These are phyloP conservation scores for Dendrobium officinale DNA, from an alignment of 106 monocot species.

Conservation along the genomic window DNA sequence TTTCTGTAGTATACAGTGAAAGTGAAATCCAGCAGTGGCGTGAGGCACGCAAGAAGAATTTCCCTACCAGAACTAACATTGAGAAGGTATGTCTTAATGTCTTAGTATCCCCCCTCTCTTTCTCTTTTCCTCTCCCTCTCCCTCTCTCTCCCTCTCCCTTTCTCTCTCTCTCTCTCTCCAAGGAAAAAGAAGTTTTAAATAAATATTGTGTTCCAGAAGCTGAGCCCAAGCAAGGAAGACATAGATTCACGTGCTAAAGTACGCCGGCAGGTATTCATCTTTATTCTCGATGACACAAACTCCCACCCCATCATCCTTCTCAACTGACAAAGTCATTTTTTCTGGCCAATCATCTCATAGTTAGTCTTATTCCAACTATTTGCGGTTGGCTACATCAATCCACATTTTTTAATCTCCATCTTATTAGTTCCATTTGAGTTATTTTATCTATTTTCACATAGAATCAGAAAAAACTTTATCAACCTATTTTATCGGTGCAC, in stretches of 20 bases:
- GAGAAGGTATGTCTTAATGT: slow-evolving; percentile 29
- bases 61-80: slow-evolving; percentile 50
- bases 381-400: not conserved
- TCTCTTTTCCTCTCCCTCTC: too few relatives aligned
- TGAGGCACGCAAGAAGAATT: slow-evolving; percentile 84
- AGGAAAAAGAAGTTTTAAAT: not conserved
- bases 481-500: not conserved
- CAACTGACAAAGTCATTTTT: not conserved
- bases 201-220: slow-evolving; percentile 37
- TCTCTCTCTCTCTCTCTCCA: too few relatives aligned
- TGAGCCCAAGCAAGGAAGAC: slow-evolving; percentile 10
- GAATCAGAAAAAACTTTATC: too few relatives aligned
- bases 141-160: too few relatives aligned
- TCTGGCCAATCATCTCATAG: too few relatives aligned
- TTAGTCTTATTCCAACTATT: not conserved
- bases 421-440: not conserved
- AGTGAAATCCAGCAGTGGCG: slow-evolving; percentile 69
- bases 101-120: not conserved
- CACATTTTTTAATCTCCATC: not conserved
- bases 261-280: slow-evolving; percentile 53
- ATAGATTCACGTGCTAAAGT: slow-evolving; percentile 29
- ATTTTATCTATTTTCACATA: too few relatives aligned
- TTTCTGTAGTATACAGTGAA: slow-evolving; percentile 35
- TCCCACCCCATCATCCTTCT: not conserved
- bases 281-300: not conserved